Evolutionary conservation across 2,329 filamentous ascomycete species (phyloP).

Genomic region (Fusarium sp.): DNA sequence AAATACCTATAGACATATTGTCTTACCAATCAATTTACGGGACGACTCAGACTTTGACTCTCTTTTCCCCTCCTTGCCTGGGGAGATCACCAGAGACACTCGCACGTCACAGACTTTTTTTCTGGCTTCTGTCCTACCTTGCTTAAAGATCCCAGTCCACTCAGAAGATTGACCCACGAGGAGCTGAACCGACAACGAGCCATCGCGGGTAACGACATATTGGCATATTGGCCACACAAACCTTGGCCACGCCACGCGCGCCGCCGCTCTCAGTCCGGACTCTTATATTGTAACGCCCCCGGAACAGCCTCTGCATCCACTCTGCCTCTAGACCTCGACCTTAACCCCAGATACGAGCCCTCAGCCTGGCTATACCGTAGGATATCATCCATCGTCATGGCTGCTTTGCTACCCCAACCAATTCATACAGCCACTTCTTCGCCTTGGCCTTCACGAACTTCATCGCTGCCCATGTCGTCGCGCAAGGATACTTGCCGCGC

Average conservation of each 20-base stretch:
- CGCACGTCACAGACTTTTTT: constrained; percentile 28
- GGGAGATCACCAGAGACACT: constrained; percentile 39
- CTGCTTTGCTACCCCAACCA: constrained; percentile 39
- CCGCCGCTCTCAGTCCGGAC: constrained; percentile 40
- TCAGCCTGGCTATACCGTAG: constrained; percentile 5
- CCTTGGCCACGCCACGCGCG: constrained; percentile 42
- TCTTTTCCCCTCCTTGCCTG: constrained; percentile 26
- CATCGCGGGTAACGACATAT: constrained; percentile 35
- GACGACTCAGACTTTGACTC: constrained; percentile 36
- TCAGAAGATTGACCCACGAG: constrained; percentile 30
- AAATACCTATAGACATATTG: constrained; percentile 36
- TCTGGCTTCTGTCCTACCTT: constrained; percentile 26
- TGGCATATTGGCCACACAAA: constrained; percentile 45
- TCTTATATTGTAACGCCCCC: constrained; percentile 46
- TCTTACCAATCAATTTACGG: constrained; percentile 41
- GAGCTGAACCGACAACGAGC: constrained; percentile 35
- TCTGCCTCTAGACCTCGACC: constrained; percentile 21
- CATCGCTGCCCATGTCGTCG: constrained; percentile 35
- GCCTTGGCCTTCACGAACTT: constrained; percentile 28
- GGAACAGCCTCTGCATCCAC: constrained; percentile 29
- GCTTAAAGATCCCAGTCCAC: constrained; percentile 2
- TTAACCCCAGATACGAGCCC: constrained; percentile 16
- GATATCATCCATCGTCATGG: constrained; percentile 30
- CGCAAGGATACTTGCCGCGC: constrained; percentile 29
- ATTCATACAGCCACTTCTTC: constrained; percentile 31